Evolutionary conservation across 495 filamentous ascomycete species (phyloP).

Genomic region (Monascus purpureus): DNA sequence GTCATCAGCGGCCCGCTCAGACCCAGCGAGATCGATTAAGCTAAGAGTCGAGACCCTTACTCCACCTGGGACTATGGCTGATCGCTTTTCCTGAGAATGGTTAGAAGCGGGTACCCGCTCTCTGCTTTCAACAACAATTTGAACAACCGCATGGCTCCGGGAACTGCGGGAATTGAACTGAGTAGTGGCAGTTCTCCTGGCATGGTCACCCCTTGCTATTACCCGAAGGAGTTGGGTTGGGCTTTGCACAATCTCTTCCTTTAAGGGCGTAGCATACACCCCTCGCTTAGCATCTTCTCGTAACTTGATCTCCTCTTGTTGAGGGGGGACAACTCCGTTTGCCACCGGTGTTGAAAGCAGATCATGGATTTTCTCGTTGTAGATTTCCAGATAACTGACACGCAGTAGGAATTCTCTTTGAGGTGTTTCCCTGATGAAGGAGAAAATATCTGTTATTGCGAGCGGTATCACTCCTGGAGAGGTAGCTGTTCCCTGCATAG

Average conservation of each 20-base stretch:
- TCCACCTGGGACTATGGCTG: slow-evolving; percentile 70
- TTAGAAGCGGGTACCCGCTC: slow-evolving; percentile 54
- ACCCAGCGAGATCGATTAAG: slow-evolving; percentile 91
- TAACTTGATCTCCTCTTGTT: slow-evolving; percentile 86
- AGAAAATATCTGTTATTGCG: slow-evolving; percentile 97
- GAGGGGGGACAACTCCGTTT: slow-evolving; percentile 28
- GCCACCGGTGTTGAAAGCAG: slow-evolving; percentile 59
- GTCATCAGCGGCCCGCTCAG: slow-evolving; percentile 85
- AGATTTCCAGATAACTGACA: slow-evolving; percentile 97
- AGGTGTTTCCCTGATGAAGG: slow-evolving; percentile 93
- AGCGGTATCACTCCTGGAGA: slow-evolving; percentile 96
- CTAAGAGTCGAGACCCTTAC: slow-evolving; percentile 91
- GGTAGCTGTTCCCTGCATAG: slow-evolving; percentile 95
- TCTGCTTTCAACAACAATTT: slow-evolving; percentile 94
- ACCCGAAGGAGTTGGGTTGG: slow-evolving; percentile 90
- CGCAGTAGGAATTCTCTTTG: slow-evolving; percentile 87
- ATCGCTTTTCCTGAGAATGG: slow-evolving; percentile 52
- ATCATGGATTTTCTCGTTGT: slow-evolving; percentile 96
- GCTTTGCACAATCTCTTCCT: slow-evolving; percentile 97
- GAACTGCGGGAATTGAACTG: slow-evolving; percentile 95
- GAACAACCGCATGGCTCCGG: slow-evolving; percentile 92
- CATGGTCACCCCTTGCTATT: slow-evolving; percentile 87
- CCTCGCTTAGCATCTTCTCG: slow-evolving; percentile 92
- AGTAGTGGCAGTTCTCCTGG: slow-evolving; percentile 77
- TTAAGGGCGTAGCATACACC: slow-evolving; percentile 89